These are phyloP conservation scores for Terana coerulea DNA, from an alignment of 768 basidiomycete genomes.

Conservation along the genomic window DNA sequence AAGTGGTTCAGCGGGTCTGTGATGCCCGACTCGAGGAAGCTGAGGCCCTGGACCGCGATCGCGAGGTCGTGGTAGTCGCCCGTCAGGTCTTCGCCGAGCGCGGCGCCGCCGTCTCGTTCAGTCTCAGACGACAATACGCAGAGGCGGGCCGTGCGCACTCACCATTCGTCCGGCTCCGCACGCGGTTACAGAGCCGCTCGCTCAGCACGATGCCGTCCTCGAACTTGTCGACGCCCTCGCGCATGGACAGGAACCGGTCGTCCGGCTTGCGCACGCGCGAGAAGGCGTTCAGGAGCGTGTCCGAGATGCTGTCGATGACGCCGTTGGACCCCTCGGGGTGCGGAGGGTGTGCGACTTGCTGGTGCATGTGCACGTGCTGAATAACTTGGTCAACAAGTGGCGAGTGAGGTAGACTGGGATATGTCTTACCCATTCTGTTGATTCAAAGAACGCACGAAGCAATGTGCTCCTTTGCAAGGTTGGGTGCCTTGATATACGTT, in stretches of 20 bases:
- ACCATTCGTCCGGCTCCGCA: conserved; percentile 85
- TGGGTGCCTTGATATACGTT: conserved; percentile 89
- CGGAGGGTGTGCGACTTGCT: conserved; percentile 90
- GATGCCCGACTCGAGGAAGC: conserved; percentile 97
- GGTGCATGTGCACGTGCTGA: conserved; percentile 96
- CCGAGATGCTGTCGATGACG: conserved; percentile 92
- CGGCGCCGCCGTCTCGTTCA: conserved; percentile 79
- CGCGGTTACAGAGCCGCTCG: conserved; percentile 77
- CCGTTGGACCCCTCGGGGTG: conserved; percentile 75
- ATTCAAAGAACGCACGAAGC: conserved; percentile 92
- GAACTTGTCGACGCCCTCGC: conserved; percentile 90
- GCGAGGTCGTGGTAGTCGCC: conserved; percentile 97
- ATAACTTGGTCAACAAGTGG: conserved; percentile 3
- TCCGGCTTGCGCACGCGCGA: conserved; percentile 95
- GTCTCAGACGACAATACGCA: conserved; percentile 48
- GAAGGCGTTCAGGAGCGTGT: conserved; percentile 95
- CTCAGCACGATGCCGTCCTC: conserved; percentile 86
- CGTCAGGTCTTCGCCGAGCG: conserved; percentile 89
- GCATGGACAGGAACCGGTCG: conserved; percentile 90
- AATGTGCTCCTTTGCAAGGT: conserved; percentile 89
- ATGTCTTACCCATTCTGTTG: conserved; percentile 90
- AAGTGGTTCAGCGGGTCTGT: conserved; percentile 97
- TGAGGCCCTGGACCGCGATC: conserved; percentile 92
- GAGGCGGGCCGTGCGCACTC: conserved; percentile 33
- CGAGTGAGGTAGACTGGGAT: conserved; percentile 6